phyloP scores from a whole-genome alignment of 2,329 filamentous ascomycete species.

The Fonsecaea monophora region DNA sequence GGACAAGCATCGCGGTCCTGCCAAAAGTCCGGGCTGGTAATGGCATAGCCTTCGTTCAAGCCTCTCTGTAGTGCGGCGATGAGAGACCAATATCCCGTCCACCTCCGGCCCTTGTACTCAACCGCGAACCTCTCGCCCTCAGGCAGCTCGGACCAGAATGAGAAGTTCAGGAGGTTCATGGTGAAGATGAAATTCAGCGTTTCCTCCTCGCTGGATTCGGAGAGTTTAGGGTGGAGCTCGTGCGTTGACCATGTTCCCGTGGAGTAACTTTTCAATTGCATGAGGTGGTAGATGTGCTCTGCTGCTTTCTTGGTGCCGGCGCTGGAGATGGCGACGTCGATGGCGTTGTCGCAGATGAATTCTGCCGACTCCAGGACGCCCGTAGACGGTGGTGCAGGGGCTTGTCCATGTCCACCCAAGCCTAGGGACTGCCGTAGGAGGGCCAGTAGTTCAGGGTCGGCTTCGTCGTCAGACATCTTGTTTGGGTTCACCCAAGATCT shows the following conservation, averaged over 20 bases:
- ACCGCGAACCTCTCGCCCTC: slow-evolving; percentile 80
- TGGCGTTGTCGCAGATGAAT: slow-evolving; percentile 87
- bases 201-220: slow-evolving; percentile 72
- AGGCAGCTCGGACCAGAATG: slow-evolving; percentile 82
- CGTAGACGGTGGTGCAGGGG: slow-evolving; percentile 71
- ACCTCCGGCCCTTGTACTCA: slow-evolving; percentile 77
- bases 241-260: slow-evolving; percentile 86
- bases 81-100: slow-evolving; percentile 96
- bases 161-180: slow-evolving; percentile 97
- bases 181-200: slow-evolving; percentile 94
- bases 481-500: neutral
- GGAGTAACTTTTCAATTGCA: slow-evolving; percentile 84
- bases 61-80: slow-evolving; percentile 87
- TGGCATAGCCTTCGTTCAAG: slow-evolving; percentile 86
- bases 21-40: slow-evolving; percentile 90
- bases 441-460: slow-evolving; percentile 83
- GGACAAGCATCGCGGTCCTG: slow-evolving; percentile 76
- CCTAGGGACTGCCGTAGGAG: slow-evolving; percentile 82
- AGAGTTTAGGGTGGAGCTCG: slow-evolving; percentile 85
- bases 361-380: slow-evolving; percentile 82
- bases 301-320: slow-evolving; percentile 82
- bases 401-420: slow-evolving; percentile 47
- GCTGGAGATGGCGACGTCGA: slow-evolving; percentile 90
- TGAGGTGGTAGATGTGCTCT: slow-evolving; percentile 75
- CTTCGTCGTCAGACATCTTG: slow-evolving; percentile 88